Evolutionary conservation across 2,329 filamentous ascomycete species (phyloP).

Genomic region (Alternaria dauci): DNA sequence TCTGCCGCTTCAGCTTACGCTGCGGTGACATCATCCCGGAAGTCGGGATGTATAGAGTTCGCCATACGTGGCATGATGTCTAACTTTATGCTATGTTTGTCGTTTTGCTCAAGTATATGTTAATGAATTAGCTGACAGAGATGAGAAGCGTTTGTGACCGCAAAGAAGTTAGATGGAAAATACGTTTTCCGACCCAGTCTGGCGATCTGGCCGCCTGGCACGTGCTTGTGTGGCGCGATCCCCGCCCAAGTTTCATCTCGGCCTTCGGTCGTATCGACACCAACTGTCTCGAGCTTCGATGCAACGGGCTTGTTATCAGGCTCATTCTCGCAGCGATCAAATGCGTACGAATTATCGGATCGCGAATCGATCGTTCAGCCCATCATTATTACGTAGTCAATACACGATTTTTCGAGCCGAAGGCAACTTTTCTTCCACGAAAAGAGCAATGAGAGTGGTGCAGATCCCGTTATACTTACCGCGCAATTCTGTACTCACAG

Average conservation of each 20-base stretch:
- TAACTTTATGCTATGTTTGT: not conserved
- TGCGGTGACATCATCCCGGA: not conserved
- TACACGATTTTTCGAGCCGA: too few species aligned
- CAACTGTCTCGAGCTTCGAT: not conserved
- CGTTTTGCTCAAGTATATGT: not conserved
- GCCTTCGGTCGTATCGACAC: not conserved
- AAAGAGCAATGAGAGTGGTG: too few species aligned
- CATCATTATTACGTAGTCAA: too few species aligned
- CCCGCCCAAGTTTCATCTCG: not conserved
- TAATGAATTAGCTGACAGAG: not conserved
- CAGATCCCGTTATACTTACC: too few species aligned
- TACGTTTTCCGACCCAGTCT: not conserved
- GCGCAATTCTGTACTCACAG: too few species aligned
- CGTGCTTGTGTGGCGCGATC: not conserved
- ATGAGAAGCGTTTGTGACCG: not conserved
- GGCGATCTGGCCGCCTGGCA: not conserved
- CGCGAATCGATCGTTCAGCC: not conserved
- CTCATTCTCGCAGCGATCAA: not conserved
- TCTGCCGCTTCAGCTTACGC: not conserved
- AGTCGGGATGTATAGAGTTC: slow-evolving; percentile 6
- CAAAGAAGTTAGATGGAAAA: not conserved
- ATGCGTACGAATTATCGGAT: not conserved
- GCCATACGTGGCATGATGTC: not conserved
- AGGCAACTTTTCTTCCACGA: too few species aligned
- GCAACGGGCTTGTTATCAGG: not conserved